Base-by-base conservation (phyloP, 805 yeast genomes). In the Saturnispora saitoi region DNA sequence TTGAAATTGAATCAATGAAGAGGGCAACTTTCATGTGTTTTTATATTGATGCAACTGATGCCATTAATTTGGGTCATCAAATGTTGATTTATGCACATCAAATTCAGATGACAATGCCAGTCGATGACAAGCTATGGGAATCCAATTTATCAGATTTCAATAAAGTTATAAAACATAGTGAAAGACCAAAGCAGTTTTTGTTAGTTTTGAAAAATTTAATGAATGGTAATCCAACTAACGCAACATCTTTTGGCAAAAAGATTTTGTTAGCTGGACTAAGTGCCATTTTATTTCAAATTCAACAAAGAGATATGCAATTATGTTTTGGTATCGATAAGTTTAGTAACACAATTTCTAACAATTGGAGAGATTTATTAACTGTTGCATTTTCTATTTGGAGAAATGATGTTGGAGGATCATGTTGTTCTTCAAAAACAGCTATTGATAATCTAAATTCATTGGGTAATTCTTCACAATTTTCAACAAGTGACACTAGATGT, bases 21-120 rank as follows among this genome's bases (percentile, higher is more conserved):
- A 66, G 96, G 49, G 75, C 84, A 1, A 86, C 95, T 0, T 78
- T 81, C 50, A 78, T 85, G 79, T 88, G 95, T 12, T 88, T 87
- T 61, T 83, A 83, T 60, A 70, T 84, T 57, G 96, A 87, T 64
- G 80, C 84, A 2, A 74, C 82, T 2, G 95, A 88, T 67, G 84
- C 88, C 34, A 77, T 83, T 14, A 75, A 85, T 43, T 86, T 83
- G 62, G 84, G 95, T 5, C 95, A 87, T 64, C 77, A 83, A 50
- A 68, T 77, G 56, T 62, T 80, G 42, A 74, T 77, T 24, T 71
- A 63, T 50, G 66, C 79, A 8, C 83, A 80, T 57, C 86, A 81
- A 56, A 69, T 81, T 40, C 80, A 81, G 52, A 59, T 81, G 54
- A 69, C 77, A 3, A 61, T 81, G 66, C 87, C 86, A 1, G 81